Percentiles rank a stretch among this genome's conserved stretches.
These are phyloP conservation scores for Plasmodium gonderi DNA, from an alignment of 169 alveolate species.

Conservation along the genomic window DNA sequence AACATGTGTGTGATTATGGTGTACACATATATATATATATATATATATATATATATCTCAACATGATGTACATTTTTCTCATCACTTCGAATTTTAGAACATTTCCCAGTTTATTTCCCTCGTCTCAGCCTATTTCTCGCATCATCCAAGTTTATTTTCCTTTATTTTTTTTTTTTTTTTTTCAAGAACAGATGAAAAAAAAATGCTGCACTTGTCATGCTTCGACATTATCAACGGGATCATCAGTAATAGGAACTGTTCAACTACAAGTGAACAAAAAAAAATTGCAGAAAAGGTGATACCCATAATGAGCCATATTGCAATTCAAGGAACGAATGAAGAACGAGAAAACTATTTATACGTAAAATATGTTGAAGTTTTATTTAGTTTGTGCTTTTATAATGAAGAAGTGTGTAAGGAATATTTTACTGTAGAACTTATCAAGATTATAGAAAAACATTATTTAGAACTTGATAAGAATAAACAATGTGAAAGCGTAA, in stretches of 20 bases:
- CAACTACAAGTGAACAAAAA: not conserved
- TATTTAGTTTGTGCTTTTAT: conserved; percentile 29
- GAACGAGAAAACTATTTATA: conserved; percentile 12
- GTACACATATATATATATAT: too few relatives aligned
- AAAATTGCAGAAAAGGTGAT: conserved; percentile 1
- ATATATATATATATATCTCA: too few relatives aligned
- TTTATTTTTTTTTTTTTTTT: not conserved
- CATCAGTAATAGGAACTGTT: not conserved
- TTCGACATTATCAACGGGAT: not conserved
- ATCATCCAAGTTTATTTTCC: not conserved
- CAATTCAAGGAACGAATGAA: not conserved
- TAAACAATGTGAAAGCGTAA: not conserved
- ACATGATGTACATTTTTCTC: too few relatives aligned
- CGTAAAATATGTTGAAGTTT: conserved; percentile 17
- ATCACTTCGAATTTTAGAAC: too few relatives aligned
- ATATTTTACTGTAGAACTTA: not conserved
- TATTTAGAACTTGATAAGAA: conserved; percentile 14
- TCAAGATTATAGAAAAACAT: conserved; percentile 13
- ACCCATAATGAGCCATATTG: not conserved
- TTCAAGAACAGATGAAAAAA: conserved; percentile 24
- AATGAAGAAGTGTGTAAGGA: conserved; percentile 14
- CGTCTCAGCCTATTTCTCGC: not conserved
- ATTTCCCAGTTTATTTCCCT: not conserved
- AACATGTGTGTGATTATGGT: not conserved
- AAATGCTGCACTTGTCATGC: conserved; percentile 37